These are phyloP conservation scores for Alternaria alternata DNA, from an alignment of 2,329 filamentous ascomycete genomes.

Conservation along the genomic window DNA sequence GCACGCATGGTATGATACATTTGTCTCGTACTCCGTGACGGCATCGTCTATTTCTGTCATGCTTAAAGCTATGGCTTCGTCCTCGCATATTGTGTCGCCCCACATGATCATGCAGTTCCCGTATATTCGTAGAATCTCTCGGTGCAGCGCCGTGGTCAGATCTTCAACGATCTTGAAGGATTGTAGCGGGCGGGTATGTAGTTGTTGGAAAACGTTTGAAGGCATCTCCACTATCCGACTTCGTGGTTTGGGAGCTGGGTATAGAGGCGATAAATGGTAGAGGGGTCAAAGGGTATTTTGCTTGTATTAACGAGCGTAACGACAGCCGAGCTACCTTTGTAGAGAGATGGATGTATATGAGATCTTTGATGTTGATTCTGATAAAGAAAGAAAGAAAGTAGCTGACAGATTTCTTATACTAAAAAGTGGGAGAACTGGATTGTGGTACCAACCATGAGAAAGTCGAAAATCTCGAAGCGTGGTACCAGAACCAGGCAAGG, in stretches of 20 bases:
- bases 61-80: not conserved
- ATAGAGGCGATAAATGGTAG: not conserved
- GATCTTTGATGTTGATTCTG: not conserved
- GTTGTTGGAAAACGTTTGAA: not conserved
- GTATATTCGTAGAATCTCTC: not conserved
- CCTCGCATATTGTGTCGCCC: not conserved
- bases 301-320: not conserved
- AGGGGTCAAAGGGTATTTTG: not conserved
- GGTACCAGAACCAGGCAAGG: not conserved
- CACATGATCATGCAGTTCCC: not conserved
- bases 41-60: not conserved
- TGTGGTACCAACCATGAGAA: not conserved
- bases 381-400: not conserved
- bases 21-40: not conserved
- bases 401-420: not conserved
- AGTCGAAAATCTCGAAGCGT: not conserved
- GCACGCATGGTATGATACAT: not conserved
- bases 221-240: not conserved
- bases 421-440: not conserved
- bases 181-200: not conserved
- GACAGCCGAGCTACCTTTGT: not conserved
- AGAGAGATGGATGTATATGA: not conserved
- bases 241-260: not conserved
- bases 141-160: not conserved
- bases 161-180: not conserved